Base-by-base conservation (phyloP, 306 rosid genomes). In the Sophora flavescens region DNA sequence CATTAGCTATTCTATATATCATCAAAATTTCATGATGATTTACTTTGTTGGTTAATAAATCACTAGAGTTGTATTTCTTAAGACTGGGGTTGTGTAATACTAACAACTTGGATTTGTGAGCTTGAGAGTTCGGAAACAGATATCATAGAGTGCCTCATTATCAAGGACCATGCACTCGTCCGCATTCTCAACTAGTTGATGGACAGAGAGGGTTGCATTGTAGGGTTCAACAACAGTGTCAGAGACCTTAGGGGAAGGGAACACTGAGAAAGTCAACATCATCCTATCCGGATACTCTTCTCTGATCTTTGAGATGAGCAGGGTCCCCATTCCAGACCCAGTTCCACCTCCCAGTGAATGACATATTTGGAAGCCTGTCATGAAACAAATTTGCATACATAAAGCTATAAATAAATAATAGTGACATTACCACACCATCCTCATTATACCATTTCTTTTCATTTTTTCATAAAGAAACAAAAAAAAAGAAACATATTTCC, bases 281-380 rank as follows among this genome's bases (percentile, higher is more conserved):
- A 93, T 93, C 70, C 98, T 81, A 71, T 93, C 98, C 6, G 96
- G 98, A 60, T 90, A 93, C 81, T 93, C 98, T 84, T 93, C 98
- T 85, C 98, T 90, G 67, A 91, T 93, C 98, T 93, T 93, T 77
- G 98, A 93, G 79, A 90, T 90, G 48, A 93, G 81, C 48, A 93
- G 54, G 6, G 98, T 93, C 41, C 98, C 98, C 98, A 93, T 93
- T 70, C 96, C 98, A 26, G 96, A 93, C 12, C 98, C 98, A 30
- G 98, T 93, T 65, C 94, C 98, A n/a, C 98, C 97, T 81, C 96
- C 97, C 48, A 93, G 84, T 69, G 96, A 93, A 83, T 93, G 96
- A 80, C 97, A 93, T 36, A 90, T 85, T 82, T 93, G 98, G 70
- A 93, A 93, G 8, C 98, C 98, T 93, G 91, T 58, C 51, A 78